These are phyloP conservation scores for Scedosporium boydii DNA, from an alignment of 2,329 filamentous ascomycete species.

Conservation along the genomic window DNA sequence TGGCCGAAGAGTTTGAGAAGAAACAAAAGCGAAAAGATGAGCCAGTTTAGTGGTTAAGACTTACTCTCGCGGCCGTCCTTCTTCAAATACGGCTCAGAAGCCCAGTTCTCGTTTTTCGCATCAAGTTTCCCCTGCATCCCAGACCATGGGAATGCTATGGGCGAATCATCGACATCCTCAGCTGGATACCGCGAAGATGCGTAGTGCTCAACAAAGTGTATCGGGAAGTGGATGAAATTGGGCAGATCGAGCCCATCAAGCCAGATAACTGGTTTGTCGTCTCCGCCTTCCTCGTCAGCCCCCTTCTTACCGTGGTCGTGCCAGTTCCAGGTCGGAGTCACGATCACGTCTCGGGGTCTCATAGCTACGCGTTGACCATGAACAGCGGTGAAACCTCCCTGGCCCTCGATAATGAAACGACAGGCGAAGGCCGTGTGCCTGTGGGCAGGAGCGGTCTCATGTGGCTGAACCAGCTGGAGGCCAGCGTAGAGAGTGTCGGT, in stretches of 20 bases:
- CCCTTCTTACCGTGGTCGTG: constrained; percentile 48
- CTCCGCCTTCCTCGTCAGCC: constrained; percentile 13
- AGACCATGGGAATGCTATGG: constrained; percentile 39
- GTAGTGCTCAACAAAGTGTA: constrained; percentile 44
- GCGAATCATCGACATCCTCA: constrained; percentile 28
- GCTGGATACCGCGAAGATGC: constrained; percentile 29
- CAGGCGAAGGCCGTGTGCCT: constrained; percentile 44
- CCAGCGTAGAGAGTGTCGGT: constrained; percentile 47
- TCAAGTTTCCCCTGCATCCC: constrained; percentile 34
- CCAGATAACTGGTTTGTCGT: constrained; percentile 40
- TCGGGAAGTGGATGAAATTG: constrained; percentile 36
- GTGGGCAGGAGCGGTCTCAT: constrained; percentile 42
- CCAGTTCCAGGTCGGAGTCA: constrained; percentile 47
- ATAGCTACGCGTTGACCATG: constrained; percentile 39
- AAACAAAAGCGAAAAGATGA: neutral
- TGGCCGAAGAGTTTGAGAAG: neutral
- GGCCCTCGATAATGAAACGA: constrained; percentile 45
- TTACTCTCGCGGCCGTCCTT: constrained; percentile 20
- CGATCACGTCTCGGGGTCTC: constrained; percentile 40
- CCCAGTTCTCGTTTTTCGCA: constrained; percentile 16
- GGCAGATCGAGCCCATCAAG: constrained; percentile 45
- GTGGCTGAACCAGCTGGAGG: constrained; percentile 43
- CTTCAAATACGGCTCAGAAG: constrained; percentile 22
- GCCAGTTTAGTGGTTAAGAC: constrained; percentile 1
- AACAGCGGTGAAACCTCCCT: constrained; percentile 43